Base-by-base conservation (phyloP, 163 green algal genomes). In the Chloromonas sp. region DNA sequence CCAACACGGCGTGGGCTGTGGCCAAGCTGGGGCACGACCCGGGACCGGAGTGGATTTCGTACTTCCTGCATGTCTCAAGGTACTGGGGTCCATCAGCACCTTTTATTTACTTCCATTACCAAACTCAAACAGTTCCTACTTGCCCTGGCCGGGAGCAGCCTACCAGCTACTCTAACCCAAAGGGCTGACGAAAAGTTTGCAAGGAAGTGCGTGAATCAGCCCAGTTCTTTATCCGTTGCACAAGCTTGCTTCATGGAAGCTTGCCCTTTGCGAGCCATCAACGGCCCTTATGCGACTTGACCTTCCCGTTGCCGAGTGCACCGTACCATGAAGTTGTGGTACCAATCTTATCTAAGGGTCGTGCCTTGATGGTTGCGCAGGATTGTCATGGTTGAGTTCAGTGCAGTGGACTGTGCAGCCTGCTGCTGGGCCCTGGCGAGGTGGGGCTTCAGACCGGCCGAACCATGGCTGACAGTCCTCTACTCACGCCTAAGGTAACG, bases 21-120 rank as follows among this genome's bases (percentile, higher is more conserved):
- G 80, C 80, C 11, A 83, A 83, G 61, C 61, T 83, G 61, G 80
- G 61, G 60, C 60, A 83, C 62, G 80, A 83, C 80, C 80, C 80
- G 59, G 80, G 80, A 14, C 60, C 14, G 13, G 57, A 11, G 8
- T 83, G 80, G 80, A 83, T 83, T 61, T 77, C 15, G 14, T 58
- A 78, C 60, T 83, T 83, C 80, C 61, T 83, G 13, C 59, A 57
- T 1, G 80, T 13, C 60, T 60, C 5, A 58, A 78, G 15, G 80
- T 83, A 60, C 57, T 60, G 14, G 60, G 59, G 8, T 81, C 66
- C 5, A 8, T 8, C 11, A 13, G 8, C 66, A 76, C 66, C 5
- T 13, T 13, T n/a, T 13, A 76, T n/a, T 13, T 76, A 76, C 66
- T 8, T 8, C 8, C 66, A n/a, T 76, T 8, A 8, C 11, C 78